Percentiles rank a stretch among this genome's conserved stretches.
These are phyloP conservation scores for Oryza longistaminata DNA, from an alignment of 176 grass and related monocot genomes.

Conservation along the genomic window DNA sequence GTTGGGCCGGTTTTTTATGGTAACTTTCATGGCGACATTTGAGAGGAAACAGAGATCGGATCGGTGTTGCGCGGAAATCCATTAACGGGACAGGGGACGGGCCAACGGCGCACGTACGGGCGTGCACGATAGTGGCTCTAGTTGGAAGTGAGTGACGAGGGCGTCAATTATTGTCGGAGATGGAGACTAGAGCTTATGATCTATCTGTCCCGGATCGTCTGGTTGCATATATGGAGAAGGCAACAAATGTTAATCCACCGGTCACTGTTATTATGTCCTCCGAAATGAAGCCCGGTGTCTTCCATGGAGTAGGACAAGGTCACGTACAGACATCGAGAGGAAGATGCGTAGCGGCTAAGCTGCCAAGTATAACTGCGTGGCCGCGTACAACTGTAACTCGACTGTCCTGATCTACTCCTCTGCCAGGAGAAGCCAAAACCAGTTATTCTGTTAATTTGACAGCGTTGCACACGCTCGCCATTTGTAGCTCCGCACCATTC, in stretches of 20 bases:
- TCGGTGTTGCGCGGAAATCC: neutral
- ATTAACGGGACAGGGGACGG: neutral
- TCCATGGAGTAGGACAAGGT: neutral
- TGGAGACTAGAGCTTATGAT: neutral
- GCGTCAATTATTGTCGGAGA: neutral
- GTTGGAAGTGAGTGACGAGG: neutral
- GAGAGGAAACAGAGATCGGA: neutral
- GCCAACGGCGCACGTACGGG: neutral
- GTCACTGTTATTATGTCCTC: neutral
- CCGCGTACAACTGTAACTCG: neutral
- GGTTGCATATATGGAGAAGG: neutral
- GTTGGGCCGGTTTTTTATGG: neutral
- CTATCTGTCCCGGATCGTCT: neutral
- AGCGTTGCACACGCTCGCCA: neutral
- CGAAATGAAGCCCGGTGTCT: neutral
- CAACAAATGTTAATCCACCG: neutral
- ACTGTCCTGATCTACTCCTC: neutral
- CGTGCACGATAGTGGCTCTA: neutral
- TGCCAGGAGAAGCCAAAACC: neutral
- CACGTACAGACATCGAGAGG: neutral
- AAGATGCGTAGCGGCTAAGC: neutral
- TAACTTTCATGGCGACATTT: neutral
- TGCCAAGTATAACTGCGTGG: neutral
- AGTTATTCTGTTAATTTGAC: neutral
- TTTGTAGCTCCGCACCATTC: neutral